Percentiles rank a stretch among this genome's conserved stretches.
phyloP scores from a whole-genome alignment of 192 early-diverging fungal species.

The Funneliformis geosporum region DNA sequence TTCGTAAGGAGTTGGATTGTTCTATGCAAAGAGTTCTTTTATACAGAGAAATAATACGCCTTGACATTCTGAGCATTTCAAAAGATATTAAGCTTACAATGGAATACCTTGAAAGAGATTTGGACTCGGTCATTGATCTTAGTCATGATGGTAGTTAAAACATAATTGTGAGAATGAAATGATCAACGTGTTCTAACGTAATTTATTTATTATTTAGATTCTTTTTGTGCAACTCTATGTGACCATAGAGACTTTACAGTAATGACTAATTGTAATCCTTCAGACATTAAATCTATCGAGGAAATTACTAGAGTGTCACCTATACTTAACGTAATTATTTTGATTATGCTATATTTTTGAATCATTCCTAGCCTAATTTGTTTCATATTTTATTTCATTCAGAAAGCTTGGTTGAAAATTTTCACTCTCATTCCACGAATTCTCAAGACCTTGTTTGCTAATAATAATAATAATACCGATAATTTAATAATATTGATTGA shows the following conservation, averaged over 20 bases:
- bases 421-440: slow-evolving; percentile 42
- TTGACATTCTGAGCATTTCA: slow-evolving; percentile 58
- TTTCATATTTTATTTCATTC: slow-evolving; percentile 2
- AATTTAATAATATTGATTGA: slow-evolving; percentile 17
- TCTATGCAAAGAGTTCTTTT: slow-evolving; percentile 77
- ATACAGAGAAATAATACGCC: slow-evolving; percentile 63
- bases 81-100: slow-evolving; percentile 51
- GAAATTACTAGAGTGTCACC: slow-evolving; percentile 43
- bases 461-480: slow-evolving; percentile 26
- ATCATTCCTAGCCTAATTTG: neutral
- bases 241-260: slow-evolving; percentile 78
- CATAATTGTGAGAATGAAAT: slow-evolving; percentile 16
- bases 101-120: slow-evolving; percentile 52
- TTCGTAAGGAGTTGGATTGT: slow-evolving; percentile 66
- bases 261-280: slow-evolving; percentile 58
- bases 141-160: slow-evolving; percentile 54
- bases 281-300: slow-evolving; percentile 38
- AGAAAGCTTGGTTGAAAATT: slow-evolving; percentile 41
- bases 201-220: slow-evolving; percentile 39
- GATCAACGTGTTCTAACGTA: slow-evolving; percentile 16
- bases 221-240: slow-evolving; percentile 44
- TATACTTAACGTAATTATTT: slow-evolving; percentile 38
- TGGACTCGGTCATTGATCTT: slow-evolving; percentile 53
- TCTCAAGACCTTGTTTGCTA: slow-evolving; percentile 35
- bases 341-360: slow-evolving; percentile 30